Evolutionary conservation across 768 basidiomycete species (phyloP), one percentile per base, ranked within the genome.

Genomic region (Phylloporus scabripes): DNA sequence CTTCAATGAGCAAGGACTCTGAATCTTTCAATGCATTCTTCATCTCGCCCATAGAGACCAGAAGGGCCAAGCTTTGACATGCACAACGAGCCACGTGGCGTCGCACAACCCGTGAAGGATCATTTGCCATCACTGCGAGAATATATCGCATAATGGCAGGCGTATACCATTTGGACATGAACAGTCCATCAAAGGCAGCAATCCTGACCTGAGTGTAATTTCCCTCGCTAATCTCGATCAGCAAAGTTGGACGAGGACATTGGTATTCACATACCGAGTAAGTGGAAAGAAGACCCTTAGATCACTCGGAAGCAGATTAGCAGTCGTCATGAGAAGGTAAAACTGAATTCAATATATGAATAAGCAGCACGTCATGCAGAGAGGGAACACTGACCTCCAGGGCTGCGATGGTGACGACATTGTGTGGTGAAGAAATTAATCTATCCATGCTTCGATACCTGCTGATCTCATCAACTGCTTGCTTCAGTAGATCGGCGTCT

Each of bases 371-470:
- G 26, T 46, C 24, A 48, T 39, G 18, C 32, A 42, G 18, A 47
- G 37, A 7, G 15, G 32, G 39, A 26, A n/a, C 6, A 68, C 79
- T 50, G 52, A 95, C 92, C 79, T 97, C 91, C 47, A 99, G 72
- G 7, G 84, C 85, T 21, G 96, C 91, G 42, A 88, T 78, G 0
- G 96, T 94, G 23, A 98, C 87, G 29, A 91, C 82, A 62, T 99
- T 99, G 58, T 95, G 92, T 42, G 84, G 83, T 1, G 94, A 95
- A 8, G 96, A 92, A 49, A 97, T 93, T 14, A 98, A 74, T 47
- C 93, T 78, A 67, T 99, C 96, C 84, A 96, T 92, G 60, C 83
- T 90, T 49, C 92, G 83, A 70, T 94, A 95, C 38, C 95, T 80
- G 60, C 92, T 89, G 28, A 97, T 80, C 63, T 95, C 92, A 17